phyloP scores from a whole-genome alignment of 345 rosid species.

The Eucalyptus cladocalyx region DNA sequence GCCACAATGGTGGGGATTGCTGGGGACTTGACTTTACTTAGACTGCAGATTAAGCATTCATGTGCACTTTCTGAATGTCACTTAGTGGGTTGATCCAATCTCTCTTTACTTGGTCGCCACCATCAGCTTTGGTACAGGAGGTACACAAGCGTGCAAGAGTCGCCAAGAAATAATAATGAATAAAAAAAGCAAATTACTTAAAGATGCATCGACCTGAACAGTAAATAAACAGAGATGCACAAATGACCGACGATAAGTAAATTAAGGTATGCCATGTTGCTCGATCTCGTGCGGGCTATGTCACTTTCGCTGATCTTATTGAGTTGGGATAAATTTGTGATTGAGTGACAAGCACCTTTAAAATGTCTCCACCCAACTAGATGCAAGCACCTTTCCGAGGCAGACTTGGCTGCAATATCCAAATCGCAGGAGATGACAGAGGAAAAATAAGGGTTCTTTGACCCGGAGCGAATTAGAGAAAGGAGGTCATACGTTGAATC shows the following conservation, averaged over 20 bases:
- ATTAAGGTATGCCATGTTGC: background rate
- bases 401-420: background rate
- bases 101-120: constrained; percentile 52
- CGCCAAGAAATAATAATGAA: background rate
- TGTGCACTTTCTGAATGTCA: background rate
- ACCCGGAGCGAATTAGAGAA: background rate
- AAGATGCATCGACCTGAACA: background rate
- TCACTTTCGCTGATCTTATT: background rate
- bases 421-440: background rate
- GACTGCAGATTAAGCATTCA: constrained; percentile 22
- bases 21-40: constrained; percentile 7
- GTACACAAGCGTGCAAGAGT: constrained; percentile 11
- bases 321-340: background rate
- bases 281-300: background rate
- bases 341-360: background rate
- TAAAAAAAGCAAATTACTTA: background rate
- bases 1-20: background rate
- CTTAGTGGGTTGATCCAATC: background rate
- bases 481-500: background rate
- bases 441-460: background rate
- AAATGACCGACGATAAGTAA: background rate
- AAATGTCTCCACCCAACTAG: background rate
- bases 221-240: background rate
- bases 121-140: background rate
- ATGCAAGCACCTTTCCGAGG: background rate